These are phyloP conservation scores for Gonapodya prolifera DNA, from an alignment of 192 early-diverging fungal genomes.

Conservation along the genomic window DNA sequence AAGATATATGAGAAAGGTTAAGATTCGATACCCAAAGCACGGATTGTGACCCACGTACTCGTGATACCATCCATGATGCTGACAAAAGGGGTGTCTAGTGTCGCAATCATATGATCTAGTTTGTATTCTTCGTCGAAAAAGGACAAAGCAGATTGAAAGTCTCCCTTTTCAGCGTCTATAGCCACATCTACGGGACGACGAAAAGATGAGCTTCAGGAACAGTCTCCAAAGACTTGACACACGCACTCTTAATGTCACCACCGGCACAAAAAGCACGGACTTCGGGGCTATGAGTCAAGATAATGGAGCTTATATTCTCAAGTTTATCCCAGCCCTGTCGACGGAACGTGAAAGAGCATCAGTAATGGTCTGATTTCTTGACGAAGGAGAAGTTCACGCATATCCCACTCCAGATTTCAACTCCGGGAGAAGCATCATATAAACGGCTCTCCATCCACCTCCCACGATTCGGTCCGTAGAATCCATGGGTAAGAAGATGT, in stretches of 20 bases:
- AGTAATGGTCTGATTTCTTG: too few species aligned
- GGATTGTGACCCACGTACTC: conserved; percentile 28
- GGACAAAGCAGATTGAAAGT: conserved; percentile 28
- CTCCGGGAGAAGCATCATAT: too few species aligned
- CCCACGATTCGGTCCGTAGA: too few species aligned
- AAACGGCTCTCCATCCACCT: too few species aligned
- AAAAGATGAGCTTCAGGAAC: neutral
- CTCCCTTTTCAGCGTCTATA: neutral
- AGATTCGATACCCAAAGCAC: neutral
- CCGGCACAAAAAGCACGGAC: neutral
- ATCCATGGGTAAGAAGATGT: too few species aligned
- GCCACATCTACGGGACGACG: neutral
- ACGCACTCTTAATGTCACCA: neutral
- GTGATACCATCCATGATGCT: conserved; percentile 78
- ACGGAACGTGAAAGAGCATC: too few species aligned
- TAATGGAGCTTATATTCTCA: neutral
- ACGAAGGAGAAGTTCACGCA: too few species aligned
- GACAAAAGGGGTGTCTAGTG: conserved; percentile 77
- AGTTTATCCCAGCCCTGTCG: neutral
- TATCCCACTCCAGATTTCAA: too few species aligned
- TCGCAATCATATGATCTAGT: conserved; percentile 84
- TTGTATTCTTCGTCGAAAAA: conserved; percentile 91
- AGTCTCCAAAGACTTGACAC: neutral
- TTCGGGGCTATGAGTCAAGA: neutral
- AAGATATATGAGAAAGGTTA: neutral